Percentiles rank a stretch among this genome's conserved stretches.
Conservation (phyloP, 2,329 filamentous ascomycete species). For the Diplodia sapinea region DNA sequence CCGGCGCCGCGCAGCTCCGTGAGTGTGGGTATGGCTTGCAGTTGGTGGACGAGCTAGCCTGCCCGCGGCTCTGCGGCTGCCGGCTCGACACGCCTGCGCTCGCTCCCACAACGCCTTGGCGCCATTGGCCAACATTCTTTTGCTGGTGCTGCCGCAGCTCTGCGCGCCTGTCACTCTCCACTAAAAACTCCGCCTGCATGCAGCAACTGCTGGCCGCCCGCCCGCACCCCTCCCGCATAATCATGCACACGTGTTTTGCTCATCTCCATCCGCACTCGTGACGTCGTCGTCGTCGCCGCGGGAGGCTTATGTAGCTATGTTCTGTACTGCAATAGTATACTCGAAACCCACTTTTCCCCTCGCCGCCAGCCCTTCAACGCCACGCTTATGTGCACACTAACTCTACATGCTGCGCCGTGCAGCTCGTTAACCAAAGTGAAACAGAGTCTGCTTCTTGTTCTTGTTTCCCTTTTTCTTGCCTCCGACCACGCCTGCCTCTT, state of each 20-base stretch:
- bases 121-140: not conserved
- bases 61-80: slow-evolving; percentile 26
- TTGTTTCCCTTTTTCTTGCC: slow-evolving; percentile 56
- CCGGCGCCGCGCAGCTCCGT: slow-evolving; percentile 1
- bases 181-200: slow-evolving; percentile 3
- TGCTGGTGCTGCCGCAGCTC: no score
- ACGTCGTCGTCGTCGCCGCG: not conserved
- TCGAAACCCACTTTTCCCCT: slow-evolving; percentile 19
- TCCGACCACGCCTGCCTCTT: slow-evolving; percentile 35
- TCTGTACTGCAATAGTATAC: slow-evolving; percentile 8
- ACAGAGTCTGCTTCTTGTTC: slow-evolving; percentile 58
- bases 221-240: slow-evolving; percentile 10
- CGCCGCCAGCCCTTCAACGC: slow-evolving; percentile 18
- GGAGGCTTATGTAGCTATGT: not conserved
- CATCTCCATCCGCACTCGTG: not conserved
- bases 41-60: slow-evolving; percentile 22
- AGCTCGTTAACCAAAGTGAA: slow-evolving; percentile 53
- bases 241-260: slow-evolving; percentile 13
- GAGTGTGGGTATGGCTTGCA: slow-evolving; percentile 27
- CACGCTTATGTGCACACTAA: slow-evolving; percentile 23
- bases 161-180: not conserved
- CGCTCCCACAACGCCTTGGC: not conserved
- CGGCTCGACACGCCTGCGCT: slow-evolving; percentile 14
- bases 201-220: slow-evolving; percentile 1
- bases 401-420: slow-evolving; percentile 13